Evolutionary conservation across 495 filamentous ascomycete genomes (phyloP).

Genomic region (Daldinia vernicosa): DNA sequence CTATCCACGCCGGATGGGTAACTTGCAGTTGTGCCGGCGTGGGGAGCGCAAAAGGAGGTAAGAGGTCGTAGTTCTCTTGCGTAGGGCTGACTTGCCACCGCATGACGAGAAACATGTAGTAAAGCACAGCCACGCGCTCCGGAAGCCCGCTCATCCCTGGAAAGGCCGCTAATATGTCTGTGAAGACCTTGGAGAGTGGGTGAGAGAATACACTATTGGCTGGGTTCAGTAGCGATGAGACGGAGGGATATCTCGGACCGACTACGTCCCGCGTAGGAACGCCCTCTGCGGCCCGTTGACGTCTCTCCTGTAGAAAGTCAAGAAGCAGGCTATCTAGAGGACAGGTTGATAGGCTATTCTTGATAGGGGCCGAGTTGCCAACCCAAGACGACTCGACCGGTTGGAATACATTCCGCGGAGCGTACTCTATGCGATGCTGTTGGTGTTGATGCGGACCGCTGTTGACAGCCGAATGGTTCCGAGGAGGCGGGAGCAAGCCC

Average conservation of each 20-base stretch:
- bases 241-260: slow-evolving; percentile 78
- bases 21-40: slow-evolving; percentile 66
- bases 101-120: slow-evolving; percentile 84
- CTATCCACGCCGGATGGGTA: slow-evolving; percentile 79
- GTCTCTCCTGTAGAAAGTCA: slow-evolving; percentile 77
- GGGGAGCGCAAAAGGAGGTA: slow-evolving; percentile 74
- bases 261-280: slow-evolving; percentile 66
- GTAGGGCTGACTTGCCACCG: slow-evolving; percentile 83
- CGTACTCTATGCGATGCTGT: slow-evolving; percentile 33
- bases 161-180: slow-evolving; percentile 79
- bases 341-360: slow-evolving; percentile 70
- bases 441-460: slow-evolving; percentile 23
- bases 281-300: slow-evolving; percentile 69
- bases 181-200: slow-evolving; percentile 81
- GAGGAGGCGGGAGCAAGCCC: slow-evolving; percentile 14
- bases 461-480: background rate
- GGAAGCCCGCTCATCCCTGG: slow-evolving; percentile 73
- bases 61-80: slow-evolving; percentile 73
- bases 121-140: slow-evolving; percentile 80
- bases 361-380: slow-evolving; percentile 57
- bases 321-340: slow-evolving; percentile 77
- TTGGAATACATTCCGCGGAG: slow-evolving; percentile 12
- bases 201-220: slow-evolving; percentile 67
- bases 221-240: slow-evolving; percentile 77
- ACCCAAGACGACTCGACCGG: slow-evolving; percentile 12